A percentile compares a stretch with the other conserved stretches of the same genome.
These are phyloP conservation scores for Ustilago lituana DNA, from an alignment of 1,284 basidiomycete genomes.

Conservation along the genomic window DNA sequence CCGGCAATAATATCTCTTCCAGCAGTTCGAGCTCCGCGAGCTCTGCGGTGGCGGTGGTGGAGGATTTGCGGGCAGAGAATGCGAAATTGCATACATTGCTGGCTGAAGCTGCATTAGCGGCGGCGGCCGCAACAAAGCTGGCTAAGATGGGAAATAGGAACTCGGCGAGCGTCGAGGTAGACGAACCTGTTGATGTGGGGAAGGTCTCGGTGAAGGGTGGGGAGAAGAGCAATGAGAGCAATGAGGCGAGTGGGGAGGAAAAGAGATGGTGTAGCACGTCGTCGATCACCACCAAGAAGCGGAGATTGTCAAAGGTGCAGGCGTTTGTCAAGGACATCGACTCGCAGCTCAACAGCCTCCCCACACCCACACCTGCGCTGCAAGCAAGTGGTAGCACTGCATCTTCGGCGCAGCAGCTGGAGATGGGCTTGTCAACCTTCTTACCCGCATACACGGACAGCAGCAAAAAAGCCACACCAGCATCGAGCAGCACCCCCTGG, in stretches of 20 bases:
- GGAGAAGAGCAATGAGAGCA: not conserved
- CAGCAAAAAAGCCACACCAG: not conserved
- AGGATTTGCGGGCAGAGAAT: slow-evolving; percentile 18
- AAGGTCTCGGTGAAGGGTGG: not conserved
- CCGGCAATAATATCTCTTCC: too few relatives aligned
- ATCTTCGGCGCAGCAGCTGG: too few relatives aligned
- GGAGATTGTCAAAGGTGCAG: slow-evolving; percentile 19
- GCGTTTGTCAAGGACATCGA: slow-evolving; percentile 24
- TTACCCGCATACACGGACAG: too few relatives aligned
- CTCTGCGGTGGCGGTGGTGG: not conserved
- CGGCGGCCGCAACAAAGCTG: slow-evolving; percentile 10
- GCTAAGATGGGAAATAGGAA: slow-evolving; percentile 19
- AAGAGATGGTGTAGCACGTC: slow-evolving; percentile 18
- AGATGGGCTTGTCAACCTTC: too few relatives aligned
- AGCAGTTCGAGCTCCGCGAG: too few relatives aligned
- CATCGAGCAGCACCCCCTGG: not conserved
- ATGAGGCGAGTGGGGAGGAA: not conserved
- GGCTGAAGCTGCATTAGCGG: slow-evolving; percentile 22
- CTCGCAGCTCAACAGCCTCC: slow-evolving; percentile 5
- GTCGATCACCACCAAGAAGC: slow-evolving; percentile 29
- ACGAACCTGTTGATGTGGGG: too few relatives aligned
- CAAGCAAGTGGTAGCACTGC: too few relatives aligned
- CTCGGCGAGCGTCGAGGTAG: too few relatives aligned
- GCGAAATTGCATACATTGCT: slow-evolving; percentile 7
- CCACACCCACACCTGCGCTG: too few relatives aligned